A percentile compares a stretch with the other conserved stretches of the same genome.
Evolutionary conservation across 164 flowering plant species (phyloP).

Genomic region (Kingdonia uniflora): DNA sequence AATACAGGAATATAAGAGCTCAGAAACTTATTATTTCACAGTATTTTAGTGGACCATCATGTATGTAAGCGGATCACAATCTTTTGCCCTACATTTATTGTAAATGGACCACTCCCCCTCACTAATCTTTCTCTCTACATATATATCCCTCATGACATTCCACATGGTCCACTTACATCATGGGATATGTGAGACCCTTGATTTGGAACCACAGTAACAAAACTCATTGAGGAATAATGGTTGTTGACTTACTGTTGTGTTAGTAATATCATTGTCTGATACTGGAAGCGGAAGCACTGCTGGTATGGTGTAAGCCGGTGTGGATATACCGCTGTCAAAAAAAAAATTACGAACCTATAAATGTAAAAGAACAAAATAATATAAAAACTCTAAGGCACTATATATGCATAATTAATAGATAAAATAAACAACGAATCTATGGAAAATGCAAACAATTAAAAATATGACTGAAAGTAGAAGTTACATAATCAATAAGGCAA

Average conservation of each 20-base stretch:
- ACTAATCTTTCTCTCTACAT: too few species aligned
- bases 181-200: constrained; percentile 5
- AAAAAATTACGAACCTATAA: neutral
- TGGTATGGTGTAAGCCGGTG: constrained; percentile 53
- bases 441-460: too few species aligned
- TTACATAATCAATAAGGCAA: too few species aligned
- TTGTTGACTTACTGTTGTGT: constrained; percentile 71
- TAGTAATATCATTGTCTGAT: constrained; percentile 63
- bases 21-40: too few species aligned
- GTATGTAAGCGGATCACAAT: too few species aligned
- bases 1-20: neutral
- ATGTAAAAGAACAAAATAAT: neutral
- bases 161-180: neutral
- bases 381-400: neutral
- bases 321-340: constrained; percentile 61
- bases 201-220: neutral
- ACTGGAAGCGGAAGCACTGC: constrained; percentile 51
- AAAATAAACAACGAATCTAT: too few species aligned
- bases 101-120: too few species aligned
- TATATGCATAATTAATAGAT: too few species aligned
- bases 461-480: too few species aligned
- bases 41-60: too few species aligned
- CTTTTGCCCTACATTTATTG: too few species aligned
- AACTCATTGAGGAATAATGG: neutral
- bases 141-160: too few species aligned